Evolutionary conservation across 495 filamentous ascomycete genomes (phyloP).

Genomic region (Penicillium lividum): DNA sequence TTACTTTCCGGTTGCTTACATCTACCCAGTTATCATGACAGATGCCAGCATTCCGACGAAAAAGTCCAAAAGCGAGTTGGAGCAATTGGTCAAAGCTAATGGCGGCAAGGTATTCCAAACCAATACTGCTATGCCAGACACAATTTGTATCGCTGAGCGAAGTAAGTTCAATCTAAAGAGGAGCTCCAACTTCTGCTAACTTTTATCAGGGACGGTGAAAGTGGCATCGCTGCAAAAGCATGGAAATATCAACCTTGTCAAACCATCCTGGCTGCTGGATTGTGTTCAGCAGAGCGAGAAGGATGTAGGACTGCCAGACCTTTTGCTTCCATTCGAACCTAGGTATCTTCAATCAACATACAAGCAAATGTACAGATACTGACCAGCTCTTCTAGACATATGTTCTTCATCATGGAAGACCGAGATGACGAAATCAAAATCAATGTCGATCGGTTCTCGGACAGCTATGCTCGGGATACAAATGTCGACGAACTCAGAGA

Average conservation of each 20-base stretch:
- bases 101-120: constrained; percentile 83
- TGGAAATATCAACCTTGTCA: constrained; percentile 68
- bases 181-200: not conserved
- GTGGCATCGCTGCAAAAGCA: constrained; percentile 78
- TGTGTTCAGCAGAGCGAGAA: constrained; percentile 67
- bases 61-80: constrained; percentile 77
- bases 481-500: constrained; percentile 62
- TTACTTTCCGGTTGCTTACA: not conserved
- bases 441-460: constrained; percentile 74
- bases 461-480: constrained; percentile 80
- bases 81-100: constrained; percentile 81
- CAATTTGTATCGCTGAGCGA: constrained; percentile 77
- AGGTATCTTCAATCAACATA: constrained; percentile 37
- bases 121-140: constrained; percentile 57
- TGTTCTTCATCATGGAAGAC: constrained; percentile 54
- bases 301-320: constrained; percentile 56
- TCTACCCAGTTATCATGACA: constrained; percentile 57
- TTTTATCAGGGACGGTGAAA: constrained; percentile 66
- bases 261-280: constrained; percentile 83
- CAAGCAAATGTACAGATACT: not conserved
- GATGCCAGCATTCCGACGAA: constrained; percentile 60
- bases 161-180: constrained; percentile 37
- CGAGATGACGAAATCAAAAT: constrained; percentile 43
- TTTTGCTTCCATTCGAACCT: constrained; percentile 70
- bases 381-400: constrained; percentile 40